A percentile compares a stretch with the other conserved stretches of the same genome.
phyloP scores from a whole-genome alignment of 31 red algal species.

The Endocladia muricata region DNA sequence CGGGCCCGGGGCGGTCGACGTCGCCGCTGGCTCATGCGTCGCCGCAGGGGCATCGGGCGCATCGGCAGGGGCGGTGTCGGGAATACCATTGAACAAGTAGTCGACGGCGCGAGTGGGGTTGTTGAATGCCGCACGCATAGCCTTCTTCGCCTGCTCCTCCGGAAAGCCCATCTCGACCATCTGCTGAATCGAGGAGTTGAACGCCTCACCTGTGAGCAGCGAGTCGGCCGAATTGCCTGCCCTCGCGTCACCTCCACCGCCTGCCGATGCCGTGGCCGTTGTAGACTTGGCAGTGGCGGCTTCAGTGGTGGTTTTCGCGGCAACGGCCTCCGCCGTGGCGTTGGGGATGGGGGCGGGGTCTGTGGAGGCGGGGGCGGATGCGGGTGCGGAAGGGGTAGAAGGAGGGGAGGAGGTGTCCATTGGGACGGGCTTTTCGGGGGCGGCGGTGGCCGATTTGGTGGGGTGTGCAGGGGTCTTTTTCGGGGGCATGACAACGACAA shows the following conservation, averaged over 20 bases:
- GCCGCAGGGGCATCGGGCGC: slow-evolving; percentile 21
- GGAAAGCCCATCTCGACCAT: slow-evolving; percentile 91
- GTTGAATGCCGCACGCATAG: slow-evolving; percentile 85
- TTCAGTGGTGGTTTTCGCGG: background rate
- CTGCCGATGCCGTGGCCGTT: background rate
- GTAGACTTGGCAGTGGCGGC: background rate
- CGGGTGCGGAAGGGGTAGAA: background rate
- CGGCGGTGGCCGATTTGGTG: background rate
- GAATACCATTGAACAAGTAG: slow-evolving; percentile 86
- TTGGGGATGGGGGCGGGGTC: slow-evolving; percentile 3
- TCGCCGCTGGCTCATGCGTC: background rate
- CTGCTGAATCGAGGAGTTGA: slow-evolving; percentile 55
- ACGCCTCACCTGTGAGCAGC: slow-evolving; percentile 71
- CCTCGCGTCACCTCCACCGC: background rate
- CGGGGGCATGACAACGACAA: slow-evolving; percentile 95
- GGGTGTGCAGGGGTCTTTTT: slow-evolving; percentile 42
- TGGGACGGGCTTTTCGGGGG: background rate
- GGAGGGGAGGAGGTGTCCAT: slow-evolving; percentile 1
- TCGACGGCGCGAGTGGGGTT: slow-evolving; percentile 97
- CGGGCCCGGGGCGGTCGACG: background rate
- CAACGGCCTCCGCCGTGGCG: background rate
- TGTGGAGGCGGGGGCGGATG: slow-evolving; percentile 23
- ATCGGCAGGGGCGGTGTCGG: slow-evolving; percentile 29
- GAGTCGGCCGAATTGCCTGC: slow-evolving; percentile 17
- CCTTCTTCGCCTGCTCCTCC: slow-evolving; percentile 66